These are phyloP conservation scores for Serendipita sp. DNA, from an alignment of 768 basidiomycete species.

Conservation along the genomic window DNA sequence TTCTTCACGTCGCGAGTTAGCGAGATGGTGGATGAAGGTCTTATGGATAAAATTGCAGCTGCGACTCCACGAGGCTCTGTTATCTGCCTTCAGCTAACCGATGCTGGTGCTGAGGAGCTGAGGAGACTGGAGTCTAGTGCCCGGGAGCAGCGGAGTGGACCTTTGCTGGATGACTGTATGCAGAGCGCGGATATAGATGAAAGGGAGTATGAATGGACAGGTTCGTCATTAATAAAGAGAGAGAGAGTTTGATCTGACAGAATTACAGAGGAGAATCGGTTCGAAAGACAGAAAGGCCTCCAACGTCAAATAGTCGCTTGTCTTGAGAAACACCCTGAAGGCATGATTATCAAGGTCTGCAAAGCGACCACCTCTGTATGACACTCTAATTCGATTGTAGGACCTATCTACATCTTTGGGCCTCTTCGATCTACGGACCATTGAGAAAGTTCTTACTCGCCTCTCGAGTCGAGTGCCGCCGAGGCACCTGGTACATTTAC, in stretches of 20 bases:
- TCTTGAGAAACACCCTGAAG: slow-evolving; percentile 16
- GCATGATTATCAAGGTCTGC: slow-evolving; percentile 58
- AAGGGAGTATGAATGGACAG: neutral
- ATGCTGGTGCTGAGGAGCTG: neutral
- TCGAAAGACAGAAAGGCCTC: neutral
- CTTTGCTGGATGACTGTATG: neutral
- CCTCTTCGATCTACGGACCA: slow-evolving; percentile 63
- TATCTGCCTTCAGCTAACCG: neutral
- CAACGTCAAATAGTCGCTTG: neutral
- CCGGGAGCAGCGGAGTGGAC: no score
- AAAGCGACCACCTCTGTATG: neutral
- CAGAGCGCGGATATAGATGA: neutral
- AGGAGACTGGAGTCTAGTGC: neutral
- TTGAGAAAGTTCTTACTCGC: slow-evolving; percentile 64
- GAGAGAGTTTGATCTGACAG: neutral
- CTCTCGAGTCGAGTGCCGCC: slow-evolving; percentile 52
- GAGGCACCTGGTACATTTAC: slow-evolving; percentile 53
- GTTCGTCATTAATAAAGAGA: neutral
- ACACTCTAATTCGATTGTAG: slow-evolving; percentile 22
- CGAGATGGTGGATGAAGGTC: slow-evolving; percentile 53
- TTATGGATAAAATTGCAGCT: slow-evolving; percentile 61
- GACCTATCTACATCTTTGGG: slow-evolving; percentile 47
- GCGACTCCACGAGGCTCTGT: slow-evolving; percentile 28
- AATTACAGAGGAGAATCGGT: neutral
- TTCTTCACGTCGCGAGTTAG: slow-evolving; percentile 64